Percentiles rank a stretch among this genome's conserved stretches.
These are phyloP conservation scores for Nigrospora sphaerica DNA, from an alignment of 2,329 filamentous ascomycete genomes.

Conservation along the genomic window DNA sequence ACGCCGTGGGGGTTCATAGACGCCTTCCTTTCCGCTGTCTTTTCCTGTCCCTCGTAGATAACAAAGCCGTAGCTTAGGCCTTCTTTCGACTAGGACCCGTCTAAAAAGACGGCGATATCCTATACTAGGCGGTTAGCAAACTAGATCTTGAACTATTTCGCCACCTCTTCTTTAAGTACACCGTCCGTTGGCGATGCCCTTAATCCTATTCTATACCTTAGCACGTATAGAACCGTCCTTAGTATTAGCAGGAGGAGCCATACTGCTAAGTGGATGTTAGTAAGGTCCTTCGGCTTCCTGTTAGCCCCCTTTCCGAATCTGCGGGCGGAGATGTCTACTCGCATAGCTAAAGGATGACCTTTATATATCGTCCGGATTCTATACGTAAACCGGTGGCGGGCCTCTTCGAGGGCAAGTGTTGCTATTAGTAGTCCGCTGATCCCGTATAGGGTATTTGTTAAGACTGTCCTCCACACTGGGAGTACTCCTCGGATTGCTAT, in stretches of 20 bases:
- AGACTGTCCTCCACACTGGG: not conserved
- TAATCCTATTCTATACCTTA: not conserved
- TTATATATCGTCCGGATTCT: not conserved
- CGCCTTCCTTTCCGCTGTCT: not conserved
- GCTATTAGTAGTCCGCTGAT: not conserved
- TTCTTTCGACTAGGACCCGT: not conserved
- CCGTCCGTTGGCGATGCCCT: not conserved
- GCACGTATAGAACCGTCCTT: not conserved
- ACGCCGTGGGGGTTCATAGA: not conserved
- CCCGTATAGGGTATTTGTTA: not conserved
- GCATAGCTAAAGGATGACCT: not conserved
- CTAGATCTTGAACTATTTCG: not conserved
- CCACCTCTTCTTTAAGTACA: not conserved
- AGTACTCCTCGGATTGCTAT: slow-evolving; percentile 1
- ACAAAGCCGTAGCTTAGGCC: not conserved
- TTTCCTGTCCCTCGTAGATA: not conserved
- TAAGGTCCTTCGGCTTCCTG: not conserved
- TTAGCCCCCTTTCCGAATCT: not conserved
- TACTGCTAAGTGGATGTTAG: not conserved
- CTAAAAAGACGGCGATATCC: not conserved
- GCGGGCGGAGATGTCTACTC: not conserved
- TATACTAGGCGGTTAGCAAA: not conserved
- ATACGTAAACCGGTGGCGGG: not conserved
- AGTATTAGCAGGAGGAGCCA: no score
- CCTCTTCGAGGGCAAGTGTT: not conserved